Evolutionary conservation across 306 rosid species (phyloP).

Genomic region (Macrotyloma uniflorum): DNA sequence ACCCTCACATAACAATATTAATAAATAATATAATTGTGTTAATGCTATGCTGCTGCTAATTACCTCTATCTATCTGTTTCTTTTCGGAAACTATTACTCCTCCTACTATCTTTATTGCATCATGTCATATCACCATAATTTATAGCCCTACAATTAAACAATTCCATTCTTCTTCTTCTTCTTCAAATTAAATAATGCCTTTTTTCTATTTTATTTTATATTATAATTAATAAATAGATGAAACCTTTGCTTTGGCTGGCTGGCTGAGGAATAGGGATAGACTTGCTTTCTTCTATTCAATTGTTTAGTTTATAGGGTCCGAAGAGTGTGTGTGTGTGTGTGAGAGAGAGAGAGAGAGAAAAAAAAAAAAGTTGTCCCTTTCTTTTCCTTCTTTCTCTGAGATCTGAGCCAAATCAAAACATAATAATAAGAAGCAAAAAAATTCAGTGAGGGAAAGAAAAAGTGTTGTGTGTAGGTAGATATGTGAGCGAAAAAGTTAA

Average conservation of each 20-base stretch:
- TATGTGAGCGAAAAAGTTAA: not conserved
- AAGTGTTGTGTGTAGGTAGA: not conserved
- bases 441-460: not conserved
- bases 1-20: not conserved
- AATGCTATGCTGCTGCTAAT: slow-evolving; percentile 7
- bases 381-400: slow-evolving; percentile 36
- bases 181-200: not conserved
- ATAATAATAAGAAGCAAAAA: slow-evolving; percentile 26
- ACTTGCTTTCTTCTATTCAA: not conserved
- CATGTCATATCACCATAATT: slow-evolving; percentile 34
- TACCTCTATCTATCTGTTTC: slow-evolving; percentile 4
- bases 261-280: slow-evolving; percentile 21
- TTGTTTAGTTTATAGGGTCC: slow-evolving; percentile 35
- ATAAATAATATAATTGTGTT: not conserved
- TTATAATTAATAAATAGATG: not conserved
- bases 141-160: not conserved
- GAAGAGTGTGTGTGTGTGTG: slow-evolving; percentile 26
- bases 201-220: not conserved
- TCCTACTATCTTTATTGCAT: slow-evolving; percentile 32
- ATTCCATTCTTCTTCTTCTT: not conserved
- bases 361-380: slow-evolving; percentile 30
- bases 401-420: slow-evolving; percentile 41
- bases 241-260: slow-evolving; percentile 35
- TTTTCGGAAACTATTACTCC: slow-evolving; percentile 26
- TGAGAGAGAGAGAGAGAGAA: too few relatives aligned